Evolutionary conservation across 75 land plant species (phyloP).

Genomic region (Adiantum capillusveneris): DNA sequence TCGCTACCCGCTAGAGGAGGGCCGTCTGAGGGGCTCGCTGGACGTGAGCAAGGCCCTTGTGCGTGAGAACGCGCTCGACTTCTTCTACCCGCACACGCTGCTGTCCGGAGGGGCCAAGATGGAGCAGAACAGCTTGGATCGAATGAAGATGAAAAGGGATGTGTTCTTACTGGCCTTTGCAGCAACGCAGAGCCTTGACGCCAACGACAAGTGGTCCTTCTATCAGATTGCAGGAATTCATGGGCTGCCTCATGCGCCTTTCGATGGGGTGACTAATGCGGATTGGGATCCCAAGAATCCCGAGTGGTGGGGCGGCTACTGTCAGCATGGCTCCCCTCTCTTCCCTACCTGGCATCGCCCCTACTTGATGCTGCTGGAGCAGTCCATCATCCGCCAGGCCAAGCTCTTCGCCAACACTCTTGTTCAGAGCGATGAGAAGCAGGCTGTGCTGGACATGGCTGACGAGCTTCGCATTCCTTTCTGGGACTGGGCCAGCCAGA

Average conservation of each 20-base stretch:
- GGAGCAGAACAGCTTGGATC: neutral
- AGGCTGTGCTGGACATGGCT: neutral
- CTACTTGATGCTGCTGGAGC: neutral
- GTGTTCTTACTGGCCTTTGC: neutral
- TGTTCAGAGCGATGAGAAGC: conserved; percentile 2
- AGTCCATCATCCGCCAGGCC: neutral
- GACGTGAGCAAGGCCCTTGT: neutral
- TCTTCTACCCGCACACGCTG: conserved; percentile 2
- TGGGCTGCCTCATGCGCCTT: neutral
- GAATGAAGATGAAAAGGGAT: neutral
- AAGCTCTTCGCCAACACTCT: neutral
- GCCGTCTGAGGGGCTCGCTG: neutral
- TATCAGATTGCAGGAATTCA: neutral
- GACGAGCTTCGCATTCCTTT: conserved; percentile 1
- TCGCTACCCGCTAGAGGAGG: neutral
- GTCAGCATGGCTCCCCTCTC: no score
- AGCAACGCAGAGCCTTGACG: neutral
- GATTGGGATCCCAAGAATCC: no score
- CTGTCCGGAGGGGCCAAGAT: neutral
- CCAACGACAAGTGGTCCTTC: neutral
- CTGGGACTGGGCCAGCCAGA: conserved; percentile 7
- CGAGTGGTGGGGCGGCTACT: no score
- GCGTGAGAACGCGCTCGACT: conserved; percentile 1
- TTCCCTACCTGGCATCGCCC: neutral
- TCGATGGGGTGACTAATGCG: neutral